Conservation (phyloP, 306 rosid genomes). For the Argentina anserina region DNA sequence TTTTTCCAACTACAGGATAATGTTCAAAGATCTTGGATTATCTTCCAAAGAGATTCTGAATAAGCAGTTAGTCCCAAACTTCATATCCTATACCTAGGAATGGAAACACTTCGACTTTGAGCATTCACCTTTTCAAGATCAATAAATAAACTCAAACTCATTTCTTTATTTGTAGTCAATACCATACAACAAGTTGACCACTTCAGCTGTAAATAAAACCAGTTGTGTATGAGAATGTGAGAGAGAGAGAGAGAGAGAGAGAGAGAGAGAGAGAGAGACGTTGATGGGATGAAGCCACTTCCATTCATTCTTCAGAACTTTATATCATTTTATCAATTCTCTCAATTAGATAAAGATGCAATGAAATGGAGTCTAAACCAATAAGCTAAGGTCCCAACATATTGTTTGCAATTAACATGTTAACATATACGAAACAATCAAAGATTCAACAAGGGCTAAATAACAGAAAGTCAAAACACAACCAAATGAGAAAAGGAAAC, state of each 20-base stretch:
- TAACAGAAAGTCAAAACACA: not conserved
- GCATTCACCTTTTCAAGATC: not conserved
- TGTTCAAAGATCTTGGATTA: too few relatives aligned
- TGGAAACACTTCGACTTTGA: not conserved
- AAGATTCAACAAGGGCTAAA: not conserved
- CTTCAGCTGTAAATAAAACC: not conserved
- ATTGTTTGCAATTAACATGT: not conserved
- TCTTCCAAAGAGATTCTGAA: not conserved
- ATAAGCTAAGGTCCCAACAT: not conserved
- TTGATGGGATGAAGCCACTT: not conserved
- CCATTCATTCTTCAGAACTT: not conserved
- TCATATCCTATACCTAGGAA: not conserved
- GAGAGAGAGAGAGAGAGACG: not conserved
- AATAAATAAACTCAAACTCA: not conserved
- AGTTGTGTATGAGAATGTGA: not conserved
- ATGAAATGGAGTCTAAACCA: not conserved
- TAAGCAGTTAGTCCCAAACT: not conserved
- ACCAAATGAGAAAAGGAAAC: not conserved
- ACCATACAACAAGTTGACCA: not conserved
- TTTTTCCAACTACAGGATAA: not conserved
- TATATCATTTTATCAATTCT: not conserved
- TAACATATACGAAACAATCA: not conserved
- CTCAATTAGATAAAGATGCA: not conserved
- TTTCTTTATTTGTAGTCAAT: too few relatives aligned
- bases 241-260: not conserved